Evolutionary conservation across 1,284 basidiomycete species (phyloP), one percentile per base, ranked within the genome.

Genomic region (Trichosporon faecale): DNA sequence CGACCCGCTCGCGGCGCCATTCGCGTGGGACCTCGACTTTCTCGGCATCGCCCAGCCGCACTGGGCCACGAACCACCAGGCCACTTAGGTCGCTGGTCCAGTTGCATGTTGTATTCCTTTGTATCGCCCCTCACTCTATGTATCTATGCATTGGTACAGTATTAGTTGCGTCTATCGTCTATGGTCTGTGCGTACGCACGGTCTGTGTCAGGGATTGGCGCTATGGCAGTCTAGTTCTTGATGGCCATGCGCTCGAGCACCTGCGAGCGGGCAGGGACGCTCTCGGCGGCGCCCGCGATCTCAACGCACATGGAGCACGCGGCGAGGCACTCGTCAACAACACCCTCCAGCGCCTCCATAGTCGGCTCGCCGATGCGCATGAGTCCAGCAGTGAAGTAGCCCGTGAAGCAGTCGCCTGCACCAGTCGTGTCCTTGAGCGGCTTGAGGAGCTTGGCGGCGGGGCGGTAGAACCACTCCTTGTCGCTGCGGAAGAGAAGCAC

Each of bases 391-490:
- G 79, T 79, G 64, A 84, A 80, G 69, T 78, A 83, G 2, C 83
- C 83, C 8, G 81, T 77, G 69, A 84, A 84, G 67, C 79, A 81
- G 71, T 84, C 83, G 2, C 83, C 83, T 0, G 83, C 83, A 6
- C 83, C 83, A 0, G 83, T 84, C 21, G 82, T 84, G 68, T 84
- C 83, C 68, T 74, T 77, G 3, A 82, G 66, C 0, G 76, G 74
- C 37, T 76, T 74, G 3, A 74, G 49, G 12, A 84, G 69, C 33
- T 73, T 77, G 1, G 74, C 80, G 5, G 81, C 78, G 1, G 80
- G 78, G 7, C 80, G 71, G 44, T 79, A 37, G 57, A 60, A 9
- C 25, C 66, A 60, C 57, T 61, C 64, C 8, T 23, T 14, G 14
- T 65, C 35, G 0, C 76, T 71, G 3, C 70, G 65, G 33, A 76